phyloP scores from a whole-genome alignment of 495 filamentous ascomycete species.

The Annulohypoxylon maeteangense region DNA sequence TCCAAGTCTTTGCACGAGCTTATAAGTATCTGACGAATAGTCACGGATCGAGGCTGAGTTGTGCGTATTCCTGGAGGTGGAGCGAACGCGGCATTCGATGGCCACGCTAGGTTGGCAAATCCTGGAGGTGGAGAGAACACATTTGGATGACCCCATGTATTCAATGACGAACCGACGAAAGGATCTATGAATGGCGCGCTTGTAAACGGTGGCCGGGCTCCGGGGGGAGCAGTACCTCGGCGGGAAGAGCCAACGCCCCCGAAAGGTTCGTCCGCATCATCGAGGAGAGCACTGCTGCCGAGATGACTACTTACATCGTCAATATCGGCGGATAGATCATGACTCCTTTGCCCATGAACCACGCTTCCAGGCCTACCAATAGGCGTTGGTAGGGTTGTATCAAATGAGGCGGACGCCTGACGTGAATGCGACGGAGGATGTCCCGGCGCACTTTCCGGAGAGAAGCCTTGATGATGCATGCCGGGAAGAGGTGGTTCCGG shows the following conservation, averaged over 20 bases:
- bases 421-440: slow-evolving; percentile 55
- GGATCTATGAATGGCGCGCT: slow-evolving; percentile 42
- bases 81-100: slow-evolving; percentile 40
- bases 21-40: slow-evolving; percentile 62
- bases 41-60: slow-evolving; percentile 54
- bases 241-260: slow-evolving; percentile 18
- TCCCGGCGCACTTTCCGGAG: slow-evolving; percentile 49
- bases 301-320: slow-evolving; percentile 84
- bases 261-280: slow-evolving; percentile 72
- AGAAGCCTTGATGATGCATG: slow-evolving; percentile 50
- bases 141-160: slow-evolving; percentile 44
- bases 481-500: slow-evolving; percentile 54
- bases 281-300: slow-evolving; percentile 93
- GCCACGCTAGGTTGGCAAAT: slow-evolving; percentile 44
- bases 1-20: slow-evolving; percentile 60
- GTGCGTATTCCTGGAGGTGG: slow-evolving; percentile 45
- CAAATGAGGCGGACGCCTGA: slow-evolving; percentile 58
- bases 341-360: slow-evolving; percentile 55
- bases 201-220: slow-evolving; percentile 36
- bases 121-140: slow-evolving; percentile 46
- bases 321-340: slow-evolving; percentile 57
- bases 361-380: slow-evolving; percentile 89
- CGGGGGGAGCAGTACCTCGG: slow-evolving; percentile 49
- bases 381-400: slow-evolving; percentile 71
- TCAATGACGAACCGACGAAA: slow-evolving; percentile 47